Conservation (phyloP, 148 eudicot genomes). For the Tetragonia tetragonoides region DNA sequence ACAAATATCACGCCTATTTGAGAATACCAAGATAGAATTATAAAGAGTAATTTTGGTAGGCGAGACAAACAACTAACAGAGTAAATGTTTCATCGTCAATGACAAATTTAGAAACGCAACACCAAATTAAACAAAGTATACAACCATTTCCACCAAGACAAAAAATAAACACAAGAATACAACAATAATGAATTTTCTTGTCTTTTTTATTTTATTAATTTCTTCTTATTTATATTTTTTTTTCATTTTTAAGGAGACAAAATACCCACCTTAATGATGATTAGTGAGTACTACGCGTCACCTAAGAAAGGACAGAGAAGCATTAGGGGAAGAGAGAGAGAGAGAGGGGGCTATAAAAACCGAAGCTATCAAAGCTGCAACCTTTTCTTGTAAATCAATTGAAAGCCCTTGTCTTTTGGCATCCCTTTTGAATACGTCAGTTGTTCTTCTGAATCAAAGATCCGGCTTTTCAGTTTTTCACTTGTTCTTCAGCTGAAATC, state of each 20-base stretch:
- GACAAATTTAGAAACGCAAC: too few species aligned
- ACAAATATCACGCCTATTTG: too few species aligned
- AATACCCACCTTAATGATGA: not conserved
- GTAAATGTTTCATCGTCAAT: too few species aligned
- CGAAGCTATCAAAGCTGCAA: not conserved
- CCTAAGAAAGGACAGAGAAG: not conserved
- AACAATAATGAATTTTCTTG: too few species aligned
- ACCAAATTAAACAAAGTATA: too few species aligned
- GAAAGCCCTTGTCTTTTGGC: not conserved
- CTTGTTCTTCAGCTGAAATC: not conserved
- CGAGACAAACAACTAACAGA: too few species aligned
- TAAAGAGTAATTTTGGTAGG: too few species aligned
- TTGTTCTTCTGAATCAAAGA: not conserved
- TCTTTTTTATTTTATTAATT: too few species aligned
- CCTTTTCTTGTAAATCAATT: not conserved
- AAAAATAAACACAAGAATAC: too few species aligned
- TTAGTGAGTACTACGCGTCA: not conserved
- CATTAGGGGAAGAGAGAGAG: not conserved
- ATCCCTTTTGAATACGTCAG: not conserved
- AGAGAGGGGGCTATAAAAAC: constrained; percentile 8
- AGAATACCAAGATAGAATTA: too few species aligned
- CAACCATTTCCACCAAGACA: too few species aligned
- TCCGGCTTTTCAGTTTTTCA: not conserved
- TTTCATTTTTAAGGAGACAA: not conserved
- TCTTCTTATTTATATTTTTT: not conserved